These are phyloP conservation scores for Vicia sativa DNA, from an alignment of 306 rosid species.

Conservation along the genomic window DNA sequence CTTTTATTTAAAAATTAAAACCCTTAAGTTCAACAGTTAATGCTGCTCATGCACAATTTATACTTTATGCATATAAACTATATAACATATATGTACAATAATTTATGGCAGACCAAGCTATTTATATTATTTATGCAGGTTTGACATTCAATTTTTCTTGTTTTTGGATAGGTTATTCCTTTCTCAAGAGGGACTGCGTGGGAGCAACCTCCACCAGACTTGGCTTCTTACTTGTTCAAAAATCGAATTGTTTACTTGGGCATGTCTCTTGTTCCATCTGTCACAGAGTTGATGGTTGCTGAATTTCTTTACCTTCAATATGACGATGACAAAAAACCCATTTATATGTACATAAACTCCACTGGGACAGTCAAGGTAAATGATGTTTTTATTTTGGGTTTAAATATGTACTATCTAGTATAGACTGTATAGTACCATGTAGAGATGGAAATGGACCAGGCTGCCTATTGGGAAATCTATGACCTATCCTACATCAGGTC, in stretches of 20 bases:
- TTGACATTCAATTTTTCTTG: conserved; percentile 19
- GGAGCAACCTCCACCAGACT: conserved; percentile 98
- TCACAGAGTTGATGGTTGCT: conserved; percentile 89
- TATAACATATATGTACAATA: conserved; percentile 2
- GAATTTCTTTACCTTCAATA: conserved; percentile 92
- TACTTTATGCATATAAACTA: conserved; percentile 9
- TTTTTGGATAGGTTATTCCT: conserved; percentile 80
- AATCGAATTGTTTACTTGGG: conserved; percentile 93
- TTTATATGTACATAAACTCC: conserved; percentile 88
- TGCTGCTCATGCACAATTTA: conserved; percentile 1
- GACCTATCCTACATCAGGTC: background rate
- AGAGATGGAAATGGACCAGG: background rate
- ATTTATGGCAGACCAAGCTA: conserved; percentile 13
- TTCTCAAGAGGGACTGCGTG: conserved; percentile 80
- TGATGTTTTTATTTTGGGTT: conserved; percentile 6
- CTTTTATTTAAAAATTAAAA: background rate
- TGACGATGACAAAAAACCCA: conserved; percentile 78
- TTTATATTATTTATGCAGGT: conserved; percentile 32
- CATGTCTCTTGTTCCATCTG: conserved; percentile 93
- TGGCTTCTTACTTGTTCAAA: conserved; percentile 90
- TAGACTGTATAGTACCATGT: conserved; percentile 3
- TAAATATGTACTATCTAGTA: conserved; percentile 20
- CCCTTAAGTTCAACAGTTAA: background rate
- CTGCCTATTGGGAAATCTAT: background rate
- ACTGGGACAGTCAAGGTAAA: conserved; percentile 93